Percentiles rank a stretch among this genome's conserved stretches.
These are phyloP conservation scores for Fraxinus greggii DNA, from an alignment of 305 asterid genomes.

Conservation along the genomic window DNA sequence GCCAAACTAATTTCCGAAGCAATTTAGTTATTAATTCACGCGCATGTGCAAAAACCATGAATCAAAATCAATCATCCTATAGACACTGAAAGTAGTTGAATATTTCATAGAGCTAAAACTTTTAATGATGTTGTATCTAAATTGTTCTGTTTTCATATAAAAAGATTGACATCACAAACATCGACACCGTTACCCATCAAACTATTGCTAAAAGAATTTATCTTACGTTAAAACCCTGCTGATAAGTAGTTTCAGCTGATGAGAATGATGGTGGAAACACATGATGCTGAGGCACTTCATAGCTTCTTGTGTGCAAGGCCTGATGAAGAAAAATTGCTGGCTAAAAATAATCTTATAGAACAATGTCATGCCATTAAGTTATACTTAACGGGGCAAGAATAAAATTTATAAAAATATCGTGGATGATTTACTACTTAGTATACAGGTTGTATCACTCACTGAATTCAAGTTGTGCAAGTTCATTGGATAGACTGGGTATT, in stretches of 20 bases:
- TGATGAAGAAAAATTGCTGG: neutral
- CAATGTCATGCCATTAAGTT: neutral
- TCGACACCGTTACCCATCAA: neutral
- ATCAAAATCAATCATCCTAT: neutral
- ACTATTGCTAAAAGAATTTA: neutral
- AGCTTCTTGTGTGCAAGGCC: constrained; percentile 11
- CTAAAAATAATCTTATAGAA: neutral
- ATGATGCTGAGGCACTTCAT: constrained; percentile 11
- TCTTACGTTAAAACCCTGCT: constrained; percentile 2
- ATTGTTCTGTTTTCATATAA: neutral
- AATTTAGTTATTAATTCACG: neutral
- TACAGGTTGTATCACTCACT: neutral
- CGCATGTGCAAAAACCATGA: neutral
- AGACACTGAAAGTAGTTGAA: neutral
- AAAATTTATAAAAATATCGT: neutral
- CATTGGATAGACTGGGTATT: neutral
- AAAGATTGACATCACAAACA: neutral
- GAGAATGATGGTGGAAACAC: neutral
- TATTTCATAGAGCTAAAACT: neutral
- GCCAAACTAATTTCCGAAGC: neutral
- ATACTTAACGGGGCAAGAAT: neutral
- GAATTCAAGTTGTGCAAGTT: neutral
- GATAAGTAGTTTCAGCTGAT: constrained; percentile 5
- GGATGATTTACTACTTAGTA: neutral
- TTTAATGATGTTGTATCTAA: neutral